Base-by-base conservation (phyloP, 352 stramenopile species). In the Phytophthora quininea region DNA sequence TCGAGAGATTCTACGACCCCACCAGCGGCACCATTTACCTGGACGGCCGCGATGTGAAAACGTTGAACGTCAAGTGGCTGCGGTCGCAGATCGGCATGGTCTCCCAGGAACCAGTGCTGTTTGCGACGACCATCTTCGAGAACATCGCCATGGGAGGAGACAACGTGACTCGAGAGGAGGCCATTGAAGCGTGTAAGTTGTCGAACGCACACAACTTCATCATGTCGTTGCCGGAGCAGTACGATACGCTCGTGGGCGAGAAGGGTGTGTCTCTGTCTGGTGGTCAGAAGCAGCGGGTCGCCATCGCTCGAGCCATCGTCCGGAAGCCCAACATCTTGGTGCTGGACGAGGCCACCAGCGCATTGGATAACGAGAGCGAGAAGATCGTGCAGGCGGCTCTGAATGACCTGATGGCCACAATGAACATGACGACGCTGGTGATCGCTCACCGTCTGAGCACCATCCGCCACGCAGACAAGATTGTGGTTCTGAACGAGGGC, bases 161-260 rank as follows among this genome's bases (percentile, higher is more conserved):
- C 40, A 68, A 86, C 48, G 58, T 71, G 37, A 71, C 67, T 14
- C 66, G 58, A 12, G 90, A 90, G 43, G 87, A 97, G 42, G 71
- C 98, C 6, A 71, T 90, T 30, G 76, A 81, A 29, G 95, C 93
- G 1, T 91, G 88, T 2, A 82, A 92, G 64, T 71, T 86, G 56
- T 91, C 95, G 0, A 93, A 98, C 48, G 80, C 97, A 6, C 72
- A 95, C 60, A 67, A 84, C 29, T 98, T 99, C 59, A 96, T 99
- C 64, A 82, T 92, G 58, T 77, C 70, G n/a, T 69, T 99, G 31
- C 84, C 87, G 3, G 65, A 97, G 35, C 77, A 91, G 37, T 98
- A 91, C 74, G 84, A 99, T 15, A 98, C 95, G 10, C 46, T 83
- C 42, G 74, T 89, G 2, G 77, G 77, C n/a, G 76, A 84, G 57